phyloP scores from a whole-genome alignment of 192 early-diverging fungal species.

The Backusella tuberculispora region DNA sequence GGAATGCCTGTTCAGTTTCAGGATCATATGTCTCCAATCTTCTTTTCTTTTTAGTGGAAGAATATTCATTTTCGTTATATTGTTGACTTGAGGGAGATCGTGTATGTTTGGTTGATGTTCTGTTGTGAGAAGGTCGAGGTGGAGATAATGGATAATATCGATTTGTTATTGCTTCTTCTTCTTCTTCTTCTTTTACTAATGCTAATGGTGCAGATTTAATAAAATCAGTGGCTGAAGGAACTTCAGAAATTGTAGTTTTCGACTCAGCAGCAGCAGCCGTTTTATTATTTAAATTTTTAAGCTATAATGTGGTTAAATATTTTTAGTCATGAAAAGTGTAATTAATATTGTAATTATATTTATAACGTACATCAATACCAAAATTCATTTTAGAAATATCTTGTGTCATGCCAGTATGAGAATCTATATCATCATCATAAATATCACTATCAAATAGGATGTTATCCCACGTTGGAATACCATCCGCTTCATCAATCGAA shows the following conservation, averaged over 20 bases:
- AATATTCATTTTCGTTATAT: not conserved
- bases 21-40: not conserved
- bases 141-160: too few species aligned
- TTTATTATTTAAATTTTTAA: not conserved
- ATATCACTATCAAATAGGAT: not conserved
- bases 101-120: not conserved
- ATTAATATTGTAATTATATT: too few species aligned
- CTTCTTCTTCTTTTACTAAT: not conserved
- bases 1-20: not conserved
- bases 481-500: not conserved
- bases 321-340: too few species aligned
- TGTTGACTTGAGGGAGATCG: not conserved
- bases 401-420: conserved; percentile 20
- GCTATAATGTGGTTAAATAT: not conserved
- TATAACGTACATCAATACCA: not conserved
- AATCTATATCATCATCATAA: not conserved
- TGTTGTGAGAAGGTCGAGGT: not conserved
- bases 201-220: not conserved
- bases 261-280: not conserved
- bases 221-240: too few species aligned
- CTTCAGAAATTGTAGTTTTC: not conserved
- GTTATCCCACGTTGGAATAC: not conserved
- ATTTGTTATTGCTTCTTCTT: not conserved
- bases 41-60: conserved; percentile 4
- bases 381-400: conserved; percentile 17